phyloP scores from a whole-genome alignment of 2,329 filamentous ascomycete genomes.

The Penicillium sp. region DNA sequence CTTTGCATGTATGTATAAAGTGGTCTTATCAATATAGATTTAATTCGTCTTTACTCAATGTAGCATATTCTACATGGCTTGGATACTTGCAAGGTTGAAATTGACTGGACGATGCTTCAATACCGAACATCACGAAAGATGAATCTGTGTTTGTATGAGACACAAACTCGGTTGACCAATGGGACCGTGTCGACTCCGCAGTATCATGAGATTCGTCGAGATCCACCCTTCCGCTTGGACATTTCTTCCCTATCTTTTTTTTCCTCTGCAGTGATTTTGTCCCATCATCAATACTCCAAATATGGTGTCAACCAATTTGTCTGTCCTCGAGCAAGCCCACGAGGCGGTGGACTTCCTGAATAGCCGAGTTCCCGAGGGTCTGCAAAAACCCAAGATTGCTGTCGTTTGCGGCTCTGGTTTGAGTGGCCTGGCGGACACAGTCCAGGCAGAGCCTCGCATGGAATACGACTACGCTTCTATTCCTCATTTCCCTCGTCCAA shows the following conservation, averaged over 20 bases:
- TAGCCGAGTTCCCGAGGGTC: conserved; percentile 47
- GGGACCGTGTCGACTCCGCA: conserved; percentile 12
- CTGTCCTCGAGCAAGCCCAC: conserved; percentile 32
- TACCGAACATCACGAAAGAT: too few relatives aligned
- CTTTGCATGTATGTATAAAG: too few relatives aligned
- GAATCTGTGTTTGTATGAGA: too few relatives aligned
- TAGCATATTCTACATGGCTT: too few relatives aligned
- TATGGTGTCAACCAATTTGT: conserved; percentile 16
- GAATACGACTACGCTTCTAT: conserved; percentile 60
- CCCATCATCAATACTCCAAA: background rate
- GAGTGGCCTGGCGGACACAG: conserved; percentile 59
- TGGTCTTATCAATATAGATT: too few relatives aligned
- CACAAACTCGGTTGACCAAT: conserved; percentile 4
- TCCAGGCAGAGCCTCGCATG: conserved; percentile 51
- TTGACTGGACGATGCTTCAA: too few relatives aligned
- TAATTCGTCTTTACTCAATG: too few relatives aligned
- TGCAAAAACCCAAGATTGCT: conserved; percentile 58
- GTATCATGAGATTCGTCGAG: conserved; percentile 6
- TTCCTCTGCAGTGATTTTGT: too few relatives aligned
- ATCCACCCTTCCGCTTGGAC: conserved; percentile 3
- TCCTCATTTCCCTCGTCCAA: conserved; percentile 61
- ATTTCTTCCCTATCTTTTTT: background rate
- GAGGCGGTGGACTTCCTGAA: conserved; percentile 55
- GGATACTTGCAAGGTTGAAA: too few relatives aligned
- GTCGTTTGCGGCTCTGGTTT: conserved; percentile 67